These are phyloP conservation scores for Ophiostoma sp. DNA, from an alignment of 2,329 filamentous ascomycete species.

Conservation along the genomic window DNA sequence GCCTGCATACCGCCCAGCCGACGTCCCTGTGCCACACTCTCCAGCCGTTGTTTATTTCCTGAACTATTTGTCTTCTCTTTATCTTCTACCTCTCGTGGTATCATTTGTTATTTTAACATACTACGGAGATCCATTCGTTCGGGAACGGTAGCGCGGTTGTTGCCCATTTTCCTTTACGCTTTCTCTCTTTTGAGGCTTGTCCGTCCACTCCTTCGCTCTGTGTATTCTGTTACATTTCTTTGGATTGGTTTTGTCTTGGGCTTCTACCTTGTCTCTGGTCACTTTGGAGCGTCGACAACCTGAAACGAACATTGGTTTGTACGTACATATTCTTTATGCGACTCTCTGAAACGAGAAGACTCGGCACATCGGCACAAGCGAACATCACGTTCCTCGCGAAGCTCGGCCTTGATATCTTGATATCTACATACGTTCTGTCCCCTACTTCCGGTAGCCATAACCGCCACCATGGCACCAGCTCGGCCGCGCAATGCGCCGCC, in stretches of 20 bases:
- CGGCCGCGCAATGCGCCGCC: conserved; percentile 27
- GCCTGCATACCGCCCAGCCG: neutral
- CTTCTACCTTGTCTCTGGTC: neutral
- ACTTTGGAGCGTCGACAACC: neutral
- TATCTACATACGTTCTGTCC: too few relatives aligned
- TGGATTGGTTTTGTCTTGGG: neutral
- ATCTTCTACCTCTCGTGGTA: too few relatives aligned
- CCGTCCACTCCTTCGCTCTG: neutral
- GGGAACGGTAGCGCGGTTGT: neutral
- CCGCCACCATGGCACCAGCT: conserved; percentile 22
- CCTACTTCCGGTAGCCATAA: neutral
- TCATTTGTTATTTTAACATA: neutral
- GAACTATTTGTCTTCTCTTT: neutral
- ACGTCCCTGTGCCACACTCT: neutral
- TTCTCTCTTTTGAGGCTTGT: neutral
- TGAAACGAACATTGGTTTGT: neutral
- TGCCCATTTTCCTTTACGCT: neutral
- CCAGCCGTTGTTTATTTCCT: neutral
- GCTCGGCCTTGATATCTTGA: neutral
- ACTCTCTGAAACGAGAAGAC: neutral
- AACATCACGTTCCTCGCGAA: neutral
- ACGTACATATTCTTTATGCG: neutral
- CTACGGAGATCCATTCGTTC: neutral
- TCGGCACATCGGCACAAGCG: neutral
- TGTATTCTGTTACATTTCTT: neutral